Evolutionary conservation across 805 yeast genomes (phyloP), one percentile per base, ranked within the genome.

Genomic region (Candida insectalens): DNA sequence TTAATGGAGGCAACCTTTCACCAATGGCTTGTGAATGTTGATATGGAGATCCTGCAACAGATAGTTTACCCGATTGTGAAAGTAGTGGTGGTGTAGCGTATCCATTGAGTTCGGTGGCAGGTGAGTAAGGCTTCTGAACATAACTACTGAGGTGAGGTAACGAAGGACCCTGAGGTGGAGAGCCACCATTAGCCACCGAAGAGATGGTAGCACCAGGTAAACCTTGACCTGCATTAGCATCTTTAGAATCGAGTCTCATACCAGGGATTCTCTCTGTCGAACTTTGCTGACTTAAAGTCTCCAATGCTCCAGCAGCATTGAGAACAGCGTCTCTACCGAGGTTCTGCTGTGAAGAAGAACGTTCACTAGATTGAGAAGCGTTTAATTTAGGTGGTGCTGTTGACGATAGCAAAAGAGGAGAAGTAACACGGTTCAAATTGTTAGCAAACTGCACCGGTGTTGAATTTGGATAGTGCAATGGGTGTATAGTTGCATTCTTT

Each of bases 361-460:
- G 40, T 36, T 56, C 60, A 32, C 57, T 47, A 31, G 62, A 46
- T 47, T 60, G 56, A 44, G 68, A 48, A 55, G 69, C 49, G 56
- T 53, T 37, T 60, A 62, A 27, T 31, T 53, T 51, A 4, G 54
- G 43, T 16, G 55, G 42, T 32, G 61, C 34, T 34, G 64, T 35
- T 30, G 77, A 71, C 6, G 78, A 69, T 29, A 78, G 59, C 38
- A 77, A 54, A 33, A 77, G 57, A 1, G 84, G 84, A 12, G 82
- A 74, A 0, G 83, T 77, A 37, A 77, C 76, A 23, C 76, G 53
- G 39, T 71, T 69, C 33, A 77, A 53, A 28, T 77, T 77, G 0
- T 80, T 74, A 20, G 80, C 82, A 62, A 74, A 77, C 46, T 75
- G 82, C 2, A 82, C 70, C 12, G 84, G 84, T 2, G 82, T 75